A percentile compares a stretch with the other conserved stretches of the same genome.
Conservation (phyloP, 1,284 basidiomycete genomes). For the Rhodotorula mucilaginosa region DNA sequence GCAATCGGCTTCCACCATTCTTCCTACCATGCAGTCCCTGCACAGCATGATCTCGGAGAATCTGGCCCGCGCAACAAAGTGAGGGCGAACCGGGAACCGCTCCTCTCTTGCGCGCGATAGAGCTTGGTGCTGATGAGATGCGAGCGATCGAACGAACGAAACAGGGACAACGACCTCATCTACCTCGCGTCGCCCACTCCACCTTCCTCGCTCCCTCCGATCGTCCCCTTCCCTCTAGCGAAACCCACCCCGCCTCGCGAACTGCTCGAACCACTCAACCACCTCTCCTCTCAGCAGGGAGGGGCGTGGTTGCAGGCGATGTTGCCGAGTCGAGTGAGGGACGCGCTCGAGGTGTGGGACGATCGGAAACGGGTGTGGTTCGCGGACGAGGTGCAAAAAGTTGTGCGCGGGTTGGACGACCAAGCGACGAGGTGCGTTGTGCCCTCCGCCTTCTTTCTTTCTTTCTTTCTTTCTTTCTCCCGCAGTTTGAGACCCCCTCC, state of each 20-base stretch:
- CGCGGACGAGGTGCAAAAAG: conserved; percentile 64
- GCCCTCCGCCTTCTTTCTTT: too few species aligned
- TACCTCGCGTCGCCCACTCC: conserved; percentile 87
- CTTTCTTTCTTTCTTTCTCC: neutral
- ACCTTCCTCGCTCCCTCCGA: conserved; percentile 63
- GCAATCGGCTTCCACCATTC: too few species aligned
- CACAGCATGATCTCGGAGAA: conserved; percentile 61
- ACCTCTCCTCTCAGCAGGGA: conserved; percentile 13
- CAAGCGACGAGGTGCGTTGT: conserved; percentile 60
- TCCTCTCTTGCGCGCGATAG: too few species aligned
- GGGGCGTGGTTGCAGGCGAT: conserved; percentile 70
- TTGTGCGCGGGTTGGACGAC: conserved; percentile 63
- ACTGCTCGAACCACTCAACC: conserved; percentile 49
- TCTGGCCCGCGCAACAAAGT: conserved; percentile 62
- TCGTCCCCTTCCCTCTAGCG: conserved; percentile 69
- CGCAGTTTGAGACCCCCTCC: neutral
- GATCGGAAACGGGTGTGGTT: conserved; percentile 75
- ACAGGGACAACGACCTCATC: conserved; percentile 89
- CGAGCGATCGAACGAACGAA: neutral
- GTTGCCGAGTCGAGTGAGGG: conserved; percentile 83
- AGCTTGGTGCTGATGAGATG: too few species aligned
- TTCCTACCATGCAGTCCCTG: conserved; percentile 57
- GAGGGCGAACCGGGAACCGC: neutral
- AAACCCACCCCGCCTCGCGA: conserved; percentile 62
- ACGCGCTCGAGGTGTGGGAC: conserved; percentile 83